Evolutionary conservation across 2,329 filamentous ascomycete species (phyloP).

Genomic region (Aspergillus aculeatus): DNA sequence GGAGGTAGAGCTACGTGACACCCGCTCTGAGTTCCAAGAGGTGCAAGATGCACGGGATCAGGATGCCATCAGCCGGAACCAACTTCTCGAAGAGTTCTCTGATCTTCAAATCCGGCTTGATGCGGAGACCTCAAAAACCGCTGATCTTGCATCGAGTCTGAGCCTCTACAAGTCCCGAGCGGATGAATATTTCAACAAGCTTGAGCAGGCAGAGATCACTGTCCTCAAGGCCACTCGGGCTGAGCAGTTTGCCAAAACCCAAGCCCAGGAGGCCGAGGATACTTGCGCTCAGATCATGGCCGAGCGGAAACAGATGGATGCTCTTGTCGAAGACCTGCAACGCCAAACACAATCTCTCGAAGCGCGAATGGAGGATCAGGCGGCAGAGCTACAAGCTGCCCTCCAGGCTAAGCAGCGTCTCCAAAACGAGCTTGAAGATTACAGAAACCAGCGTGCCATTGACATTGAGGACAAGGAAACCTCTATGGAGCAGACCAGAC

Average conservation of each 20-base stretch:
- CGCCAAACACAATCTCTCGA: conserved; percentile 86
- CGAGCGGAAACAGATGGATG: conserved; percentile 87
- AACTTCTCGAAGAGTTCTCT: conserved; percentile 86
- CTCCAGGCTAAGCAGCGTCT: conserved; percentile 89
- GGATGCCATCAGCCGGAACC: conserved; percentile 80
- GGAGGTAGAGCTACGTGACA: conserved; percentile 84
- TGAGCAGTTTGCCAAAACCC: conserved; percentile 89
- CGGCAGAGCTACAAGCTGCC: conserved; percentile 81
- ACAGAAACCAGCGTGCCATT: conserved; percentile 89
- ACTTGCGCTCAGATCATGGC: conserved; percentile 87
- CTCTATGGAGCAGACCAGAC: conserved; percentile 92
- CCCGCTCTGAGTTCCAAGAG: conserved; percentile 79
- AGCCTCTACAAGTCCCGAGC: conserved; percentile 87
- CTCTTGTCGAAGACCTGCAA: conserved; percentile 82
- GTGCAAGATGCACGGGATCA: conserved; percentile 76
- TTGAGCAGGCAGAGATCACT: conserved; percentile 94
- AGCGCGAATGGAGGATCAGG: conserved; percentile 85
- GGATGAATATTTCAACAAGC: conserved; percentile 94
- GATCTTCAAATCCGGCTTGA: conserved; percentile 93
- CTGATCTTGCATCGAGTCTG: conserved; percentile 80
- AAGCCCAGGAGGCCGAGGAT: conserved; percentile 87
- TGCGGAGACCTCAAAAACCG: conserved; percentile 78
- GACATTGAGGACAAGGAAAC: conserved; percentile 96
- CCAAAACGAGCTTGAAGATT: conserved; percentile 96
- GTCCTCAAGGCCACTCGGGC: conserved; percentile 89